A percentile compares a stretch with the other conserved stretches of the same genome.
These are phyloP conservation scores for Parietichytrium sp. DNA, from an alignment of 108 stramenopile species.

Conservation along the genomic window DNA sequence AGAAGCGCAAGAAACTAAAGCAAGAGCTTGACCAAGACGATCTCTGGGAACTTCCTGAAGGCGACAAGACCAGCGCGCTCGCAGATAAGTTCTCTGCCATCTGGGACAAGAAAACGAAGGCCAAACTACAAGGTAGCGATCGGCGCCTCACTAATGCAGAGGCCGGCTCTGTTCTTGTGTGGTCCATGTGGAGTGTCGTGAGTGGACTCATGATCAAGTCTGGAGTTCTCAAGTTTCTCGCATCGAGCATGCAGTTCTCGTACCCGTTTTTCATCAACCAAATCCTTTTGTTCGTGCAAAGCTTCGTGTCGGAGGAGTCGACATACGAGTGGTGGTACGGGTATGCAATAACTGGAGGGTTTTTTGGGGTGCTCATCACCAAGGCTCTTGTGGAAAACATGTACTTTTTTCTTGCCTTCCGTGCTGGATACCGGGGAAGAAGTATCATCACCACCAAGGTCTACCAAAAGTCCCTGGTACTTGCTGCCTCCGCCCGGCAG, in stretches of 20 bases:
- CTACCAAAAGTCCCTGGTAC: slow-evolving; percentile 51
- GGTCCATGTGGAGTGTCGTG: no score
- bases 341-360: no score
- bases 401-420: neutral
- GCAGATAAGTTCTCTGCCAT: neutral
- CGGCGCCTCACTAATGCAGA: no score
- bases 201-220: neutral
- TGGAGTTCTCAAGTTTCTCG: neutral
- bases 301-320: no score
- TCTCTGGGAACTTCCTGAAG: neutral
- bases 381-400: neutral
- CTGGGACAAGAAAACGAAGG: neutral
- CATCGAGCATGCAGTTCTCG: neutral
- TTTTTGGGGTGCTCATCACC: no score
- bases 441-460: slow-evolving; percentile 44
- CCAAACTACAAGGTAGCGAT: no score
- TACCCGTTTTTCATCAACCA: neutral
- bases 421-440: neutral
- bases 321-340: no score
- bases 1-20: neutral
- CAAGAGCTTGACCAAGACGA: neutral
- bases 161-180: no score
- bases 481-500: slow-evolving; percentile 45
- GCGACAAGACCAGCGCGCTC: neutral
- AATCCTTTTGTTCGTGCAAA: neutral